Evolutionary conservation across 495 filamentous ascomycete genomes (phyloP).

Genomic region (Penicillium taxi): DNA sequence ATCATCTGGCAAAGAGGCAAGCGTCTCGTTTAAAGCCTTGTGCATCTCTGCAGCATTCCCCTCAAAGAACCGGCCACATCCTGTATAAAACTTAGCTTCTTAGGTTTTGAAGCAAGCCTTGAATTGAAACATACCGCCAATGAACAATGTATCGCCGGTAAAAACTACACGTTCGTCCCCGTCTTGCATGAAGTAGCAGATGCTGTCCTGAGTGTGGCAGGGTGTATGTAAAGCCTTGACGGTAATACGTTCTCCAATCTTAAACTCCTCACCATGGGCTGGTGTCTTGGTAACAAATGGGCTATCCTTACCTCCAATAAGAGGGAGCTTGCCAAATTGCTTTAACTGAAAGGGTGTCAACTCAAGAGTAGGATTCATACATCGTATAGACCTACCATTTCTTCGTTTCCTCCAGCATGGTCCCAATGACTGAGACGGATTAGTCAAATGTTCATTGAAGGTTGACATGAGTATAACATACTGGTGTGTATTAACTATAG

Average conservation of each 20-base stretch:
- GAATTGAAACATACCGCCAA: slow-evolving; percentile 55
- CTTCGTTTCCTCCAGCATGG: slow-evolving; percentile 84
- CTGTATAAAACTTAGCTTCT: slow-evolving; percentile 31
- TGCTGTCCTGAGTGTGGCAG: slow-evolving; percentile 96
- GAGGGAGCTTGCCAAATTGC: slow-evolving; percentile 54
- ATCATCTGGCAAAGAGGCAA: slow-evolving; percentile 77
- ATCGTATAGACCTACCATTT: slow-evolving; percentile 46
- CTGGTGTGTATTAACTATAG: slow-evolving; percentile 97
- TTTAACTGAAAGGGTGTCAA: slow-evolving; percentile 48
- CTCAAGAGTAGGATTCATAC: neutral
- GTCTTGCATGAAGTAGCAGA: slow-evolving; percentile 86
- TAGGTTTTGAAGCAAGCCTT: neutral
- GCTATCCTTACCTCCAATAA: slow-evolving; percentile 88
- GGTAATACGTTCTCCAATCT: slow-evolving; percentile 69
- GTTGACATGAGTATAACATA: slow-evolving; percentile 34
- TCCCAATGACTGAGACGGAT: slow-evolving; percentile 67
- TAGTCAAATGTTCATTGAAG: neutral
- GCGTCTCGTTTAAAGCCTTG: slow-evolving; percentile 76
- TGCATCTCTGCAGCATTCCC: slow-evolving; percentile 88
- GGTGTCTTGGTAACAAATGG: slow-evolving; percentile 68
- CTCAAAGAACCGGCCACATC: slow-evolving; percentile 97
- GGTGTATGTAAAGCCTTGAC: slow-evolving; percentile 91
- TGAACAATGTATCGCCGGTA: slow-evolving; percentile 93
- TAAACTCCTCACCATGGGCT: slow-evolving; percentile 66
- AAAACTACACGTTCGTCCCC: slow-evolving; percentile 76